phyloP scores from a whole-genome alignment of 2,329 filamentous ascomycete species.

The Furcasterigmium sp. region DNA sequence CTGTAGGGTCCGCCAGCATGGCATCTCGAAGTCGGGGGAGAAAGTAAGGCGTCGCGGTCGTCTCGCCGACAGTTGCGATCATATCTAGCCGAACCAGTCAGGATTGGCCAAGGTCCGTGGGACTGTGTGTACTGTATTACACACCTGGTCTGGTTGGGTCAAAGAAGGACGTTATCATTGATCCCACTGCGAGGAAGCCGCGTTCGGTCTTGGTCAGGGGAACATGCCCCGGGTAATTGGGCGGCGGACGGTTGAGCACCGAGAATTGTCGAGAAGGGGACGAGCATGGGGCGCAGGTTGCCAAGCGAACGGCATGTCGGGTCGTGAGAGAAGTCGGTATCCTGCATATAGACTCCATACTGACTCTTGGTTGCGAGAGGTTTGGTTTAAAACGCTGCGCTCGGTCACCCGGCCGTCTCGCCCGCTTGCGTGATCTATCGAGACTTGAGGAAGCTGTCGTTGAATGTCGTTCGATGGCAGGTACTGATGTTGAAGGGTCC shows the following conservation, averaged over 20 bases:
- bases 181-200: conserved; percentile 61
- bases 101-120: not conserved
- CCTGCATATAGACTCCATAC: conserved; percentile 8
- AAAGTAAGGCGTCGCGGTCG: conserved; percentile 92
- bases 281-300: conserved; percentile 14
- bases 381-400: too few species aligned
- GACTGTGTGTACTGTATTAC: not conserved
- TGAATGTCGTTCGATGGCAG: too few species aligned
- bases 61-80: conserved; percentile 89
- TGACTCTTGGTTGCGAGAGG: too few species aligned
- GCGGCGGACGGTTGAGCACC: conserved; percentile 74
- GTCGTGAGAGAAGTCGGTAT: not conserved
- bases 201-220: conserved; percentile 78
- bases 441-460: too few species aligned
- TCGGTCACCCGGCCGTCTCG: too few species aligned
- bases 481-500: too few species aligned
- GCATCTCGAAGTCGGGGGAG: conserved; percentile 85
- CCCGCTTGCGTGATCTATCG: too few species aligned
- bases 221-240: conserved; percentile 89
- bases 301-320: conserved; percentile 13
- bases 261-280: conserved; percentile 53
- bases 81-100: conserved; percentile 55
- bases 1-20: conserved; percentile 81
- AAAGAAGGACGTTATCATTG: conserved; percentile 57
- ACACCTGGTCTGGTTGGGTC: conserved; percentile 77